Evolutionary conservation across 352 stramenopile genomes (phyloP), one percentile per base, ranked within the genome.

Genomic region (Phytopythium ostracodes): DNA sequence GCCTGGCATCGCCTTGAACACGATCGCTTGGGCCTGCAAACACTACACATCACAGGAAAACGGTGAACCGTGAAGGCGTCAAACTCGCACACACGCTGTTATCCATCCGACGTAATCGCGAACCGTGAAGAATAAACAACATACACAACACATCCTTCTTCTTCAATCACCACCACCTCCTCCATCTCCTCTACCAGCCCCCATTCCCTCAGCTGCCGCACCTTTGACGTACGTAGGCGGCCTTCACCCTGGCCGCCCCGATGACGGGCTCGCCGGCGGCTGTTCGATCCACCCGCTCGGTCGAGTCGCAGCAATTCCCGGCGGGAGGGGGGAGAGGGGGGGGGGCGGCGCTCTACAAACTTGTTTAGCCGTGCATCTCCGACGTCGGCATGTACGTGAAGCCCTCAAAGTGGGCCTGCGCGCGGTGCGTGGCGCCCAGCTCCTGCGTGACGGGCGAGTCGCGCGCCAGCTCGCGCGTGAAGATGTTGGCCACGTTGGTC

Each of bases 311-410:
- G 51, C 31, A 14, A 7, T 9, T 22, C 22, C 12, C 24, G 31
- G 27, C 31, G n/a, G 20, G 33, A 47, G 33, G 31, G 31, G 17
- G 35, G 20, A n/a, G n/a, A 6, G n/a, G 35, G 54, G 15, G 17
- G 35, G 20, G 52, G 20, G 22, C 33, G 18, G 42, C 55, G 17
- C 42, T 60, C 55, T 60, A 60, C 55, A 36, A 51, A 38, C 15
- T 60, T 9, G 18, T 55, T 43, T 60, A 66, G 62, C 75, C 65
- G 68, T 61, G 77, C 67, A 92, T 64, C 64, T 86, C 72, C 63
- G 73, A 80, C 46, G 75, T 73, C 4, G 87, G 87, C 77, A 93
- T 93, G 77, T 96, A 98, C 20, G 94, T 98, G 66, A 98, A 98
- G 29, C 83, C 89, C 61, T 98, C 87, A 65, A 98, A 98, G 69